These are phyloP conservation scores for Chlorella sp. DNA, from an alignment of 139 green algal species.

Conservation along the genomic window DNA sequence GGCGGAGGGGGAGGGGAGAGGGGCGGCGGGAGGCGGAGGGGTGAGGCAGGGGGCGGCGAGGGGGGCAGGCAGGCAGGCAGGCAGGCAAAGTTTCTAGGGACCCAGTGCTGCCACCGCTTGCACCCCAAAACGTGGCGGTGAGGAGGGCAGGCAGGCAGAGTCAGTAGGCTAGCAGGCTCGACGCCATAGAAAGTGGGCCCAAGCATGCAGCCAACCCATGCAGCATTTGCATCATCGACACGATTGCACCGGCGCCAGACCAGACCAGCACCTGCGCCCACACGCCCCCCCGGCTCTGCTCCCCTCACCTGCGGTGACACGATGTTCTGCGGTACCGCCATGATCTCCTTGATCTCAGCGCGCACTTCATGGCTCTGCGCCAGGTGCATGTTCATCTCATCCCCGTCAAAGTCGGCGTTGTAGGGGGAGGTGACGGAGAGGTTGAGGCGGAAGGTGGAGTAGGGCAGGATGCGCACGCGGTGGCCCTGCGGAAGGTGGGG, in stretches of 20 bases:
- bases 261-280: background rate
- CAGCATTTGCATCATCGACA: no score
- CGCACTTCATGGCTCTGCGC: conserved; percentile 93
- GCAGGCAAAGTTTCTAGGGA: no score
- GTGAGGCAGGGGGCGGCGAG: background rate
- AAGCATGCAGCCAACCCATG: no score
- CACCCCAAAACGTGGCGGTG: no score
- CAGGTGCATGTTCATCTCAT: conserved; percentile 99
- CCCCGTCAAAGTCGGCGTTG: conserved; percentile 99
- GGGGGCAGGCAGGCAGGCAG: background rate
- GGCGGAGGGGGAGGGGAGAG: background rate
- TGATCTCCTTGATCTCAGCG: conserved; percentile 96
- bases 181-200: no score
- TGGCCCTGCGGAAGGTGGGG: conserved; percentile 69
- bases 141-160: no score
- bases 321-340: conserved; percentile 98
- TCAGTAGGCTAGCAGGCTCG: no score
- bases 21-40: background rate
- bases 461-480: conserved; percentile 91
- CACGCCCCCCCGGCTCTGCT: background rate
- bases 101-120: no score
- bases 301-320: conserved; percentile 89
- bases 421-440: conserved; percentile 98
- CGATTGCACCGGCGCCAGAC: no score
- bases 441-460: conserved; percentile 94